Evolutionary conservation across 2,329 filamentous ascomycete species (phyloP), one percentile per base, ranked within the genome.

Genomic region (Paraphoma chrysanthemicola): DNA sequence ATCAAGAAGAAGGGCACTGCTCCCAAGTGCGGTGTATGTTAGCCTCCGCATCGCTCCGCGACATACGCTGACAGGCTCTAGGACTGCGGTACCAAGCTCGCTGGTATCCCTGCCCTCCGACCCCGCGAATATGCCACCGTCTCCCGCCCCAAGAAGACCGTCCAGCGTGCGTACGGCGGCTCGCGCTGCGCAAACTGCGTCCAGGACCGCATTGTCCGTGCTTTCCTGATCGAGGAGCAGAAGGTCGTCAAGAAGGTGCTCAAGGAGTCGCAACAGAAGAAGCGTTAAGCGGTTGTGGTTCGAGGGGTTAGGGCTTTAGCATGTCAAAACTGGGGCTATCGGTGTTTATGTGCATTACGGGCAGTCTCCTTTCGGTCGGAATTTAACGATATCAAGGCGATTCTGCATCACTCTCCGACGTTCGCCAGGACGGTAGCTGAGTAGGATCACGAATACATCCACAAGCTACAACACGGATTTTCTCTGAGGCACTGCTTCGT

Each of bases 221-320:
- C 95, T 67, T 99, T 99, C 90, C 85, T 99, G 81, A 98, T 99
- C 71, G 96, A 99, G 87, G 95, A 99, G 89, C 95, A 99, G 88
- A 99, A 99, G 92, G 98, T 99, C 77, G 95, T 99, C 84, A 99
- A 99, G 93, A 99, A 99, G 92, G 95, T 99, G 77, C 88, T 98
- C 81, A 97, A 97, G 91, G 94, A 98, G 88, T 88, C 86, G 66
- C 92, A 96, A 85, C 90, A 92, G 86, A 90, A 91, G 81, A 87
- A 85, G 77, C 76, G 74, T 64, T 80, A 77, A 74, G 69, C 55
- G 66, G 57, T 56, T 63, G 56, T 56, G 50, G 51, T 64, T 64
- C 52, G 60, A 61, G 58, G 57, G 61, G 61, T 63, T 54, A 63
- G 64, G 64, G 66, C 62, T 71, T 61, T 61, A 67, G 67, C 66